phyloP scores from a whole-genome alignment of 1,139 yeast genomes.

The Suhomyces anneliseae region DNA sequence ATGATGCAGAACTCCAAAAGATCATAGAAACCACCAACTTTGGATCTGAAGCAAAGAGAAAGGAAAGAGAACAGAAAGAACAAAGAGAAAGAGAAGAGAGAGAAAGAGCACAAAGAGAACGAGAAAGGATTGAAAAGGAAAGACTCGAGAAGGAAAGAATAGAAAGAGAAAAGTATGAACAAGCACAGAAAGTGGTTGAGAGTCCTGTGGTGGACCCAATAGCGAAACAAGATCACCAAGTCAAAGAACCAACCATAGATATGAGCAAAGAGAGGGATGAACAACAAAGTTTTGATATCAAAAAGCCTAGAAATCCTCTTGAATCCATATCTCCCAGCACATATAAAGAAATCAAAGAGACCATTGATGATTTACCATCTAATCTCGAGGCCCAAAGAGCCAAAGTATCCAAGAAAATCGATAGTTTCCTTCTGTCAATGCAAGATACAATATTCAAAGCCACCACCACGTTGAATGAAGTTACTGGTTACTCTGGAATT shows the following conservation, averaged over 20 bases:
- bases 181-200: conserved; percentile 4
- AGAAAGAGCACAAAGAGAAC: neutral
- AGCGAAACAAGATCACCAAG: neutral
- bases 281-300: too few species aligned
- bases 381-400: conserved; percentile 26
- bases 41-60: conserved; percentile 15
- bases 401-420: conserved; percentile 37
- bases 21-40: conserved; percentile 25
- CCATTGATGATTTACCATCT: conserved; percentile 32
- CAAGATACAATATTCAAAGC: conserved; percentile 70
- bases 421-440: conserved; percentile 57
- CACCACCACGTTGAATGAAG: conserved; percentile 77
- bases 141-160: neutral
- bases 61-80: conserved; percentile 1
- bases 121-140: neutral
- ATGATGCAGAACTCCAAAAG: conserved; percentile 19
- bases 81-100: neutral
- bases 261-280: neutral
- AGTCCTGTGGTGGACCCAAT: too few species aligned
- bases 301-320: too few species aligned
- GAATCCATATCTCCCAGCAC: conserved; percentile 7
- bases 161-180: neutral
- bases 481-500: conserved; percentile 87
- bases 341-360: conserved; percentile 21
- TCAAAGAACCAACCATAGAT: neutral